phyloP scores from a whole-genome alignment of 1,139 yeast genomes.

The Citeromyces hawaiiensis region DNA sequence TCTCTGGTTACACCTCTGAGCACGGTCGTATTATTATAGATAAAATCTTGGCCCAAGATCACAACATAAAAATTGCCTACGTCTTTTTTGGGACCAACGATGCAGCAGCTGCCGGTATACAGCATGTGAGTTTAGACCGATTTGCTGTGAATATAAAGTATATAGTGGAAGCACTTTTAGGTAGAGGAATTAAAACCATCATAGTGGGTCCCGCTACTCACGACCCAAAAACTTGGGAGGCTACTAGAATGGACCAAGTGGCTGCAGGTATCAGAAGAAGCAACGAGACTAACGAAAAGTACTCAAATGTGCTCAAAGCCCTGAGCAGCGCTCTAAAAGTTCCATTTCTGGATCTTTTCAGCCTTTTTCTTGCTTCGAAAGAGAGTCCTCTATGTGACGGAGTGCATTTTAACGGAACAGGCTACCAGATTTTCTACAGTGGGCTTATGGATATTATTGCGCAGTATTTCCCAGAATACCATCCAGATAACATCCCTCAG shows the following conservation, averaged over 20 bases:
- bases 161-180: slow-evolving; percentile 25
- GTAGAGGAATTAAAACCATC: slow-evolving; percentile 28
- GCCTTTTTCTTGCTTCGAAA: slow-evolving; percentile 19
- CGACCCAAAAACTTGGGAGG: slow-evolving; percentile 26
- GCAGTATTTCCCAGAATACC: slow-evolving; percentile 30
- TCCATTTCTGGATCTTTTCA: slow-evolving; percentile 46
- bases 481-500: slow-evolving; percentile 17
- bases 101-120: slow-evolving; percentile 31
- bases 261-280: slow-evolving; percentile 21
- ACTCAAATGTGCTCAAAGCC: slow-evolving; percentile 31
- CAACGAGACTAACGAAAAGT: slow-evolving; percentile 24
- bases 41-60: slow-evolving; percentile 28
- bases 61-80: slow-evolving; percentile 29
- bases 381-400: slow-evolving; percentile 25
- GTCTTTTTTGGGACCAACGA: slow-evolving; percentile 76
- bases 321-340: slow-evolving; percentile 31
- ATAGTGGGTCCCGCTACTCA: slow-evolving; percentile 54
- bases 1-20: slow-evolving; percentile 44
- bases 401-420: slow-evolving; percentile 51
- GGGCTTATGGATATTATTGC: slow-evolving; percentile 25
- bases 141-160: slow-evolving; percentile 30
- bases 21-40: slow-evolving; percentile 36
- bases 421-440: slow-evolving; percentile 38
- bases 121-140: slow-evolving; percentile 36
- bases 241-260: slow-evolving; percentile 15